phyloP scores from a whole-genome alignment of 768 basidiomycete genomes.

The Tubosaeta sp. region DNA sequence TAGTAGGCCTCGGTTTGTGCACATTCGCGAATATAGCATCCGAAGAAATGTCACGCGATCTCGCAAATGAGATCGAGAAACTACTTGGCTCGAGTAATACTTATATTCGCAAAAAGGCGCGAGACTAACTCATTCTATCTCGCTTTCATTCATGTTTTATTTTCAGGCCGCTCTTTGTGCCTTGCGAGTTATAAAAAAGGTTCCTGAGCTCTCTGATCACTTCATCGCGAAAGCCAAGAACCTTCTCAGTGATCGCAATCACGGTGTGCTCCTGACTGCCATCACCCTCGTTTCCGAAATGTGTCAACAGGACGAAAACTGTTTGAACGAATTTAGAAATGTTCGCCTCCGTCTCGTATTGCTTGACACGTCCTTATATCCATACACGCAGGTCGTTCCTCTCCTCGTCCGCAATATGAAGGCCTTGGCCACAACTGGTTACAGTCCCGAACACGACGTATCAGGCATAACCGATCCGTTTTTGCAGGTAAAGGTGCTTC shows the following conservation, averaged over 20 bases:
- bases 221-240: slow-evolving; percentile 85
- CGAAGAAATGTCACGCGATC: slow-evolving; percentile 98
- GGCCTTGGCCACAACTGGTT: slow-evolving; percentile 91
- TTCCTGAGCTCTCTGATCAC: slow-evolving; percentile 93
- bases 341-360: slow-evolving; percentile 41
- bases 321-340: slow-evolving; percentile 84
- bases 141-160: neutral
- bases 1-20: slow-evolving; percentile 93
- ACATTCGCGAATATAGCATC: slow-evolving; percentile 99
- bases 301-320: slow-evolving; percentile 72
- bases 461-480: slow-evolving; percentile 99
- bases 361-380: slow-evolving; percentile 5
- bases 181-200: slow-evolving; percentile 89
- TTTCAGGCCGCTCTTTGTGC: slow-evolving; percentile 90
- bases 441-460: slow-evolving; percentile 98
- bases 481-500: slow-evolving; percentile 89
- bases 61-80: slow-evolving; percentile 97
- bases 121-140: neutral
- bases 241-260: slow-evolving; percentile 92
- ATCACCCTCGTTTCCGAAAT: slow-evolving; percentile 95
- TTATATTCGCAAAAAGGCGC: slow-evolving; percentile 97
- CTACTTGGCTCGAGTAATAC: slow-evolving; percentile 95
- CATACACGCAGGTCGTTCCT: slow-evolving; percentile 70
- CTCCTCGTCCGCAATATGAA: slow-evolving; percentile 94
- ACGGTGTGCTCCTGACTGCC: slow-evolving; percentile 91